Base-by-base conservation (phyloP, 495 filamentous ascomycete genomes). In the Podospora bellae-mahoneyi region DNA sequence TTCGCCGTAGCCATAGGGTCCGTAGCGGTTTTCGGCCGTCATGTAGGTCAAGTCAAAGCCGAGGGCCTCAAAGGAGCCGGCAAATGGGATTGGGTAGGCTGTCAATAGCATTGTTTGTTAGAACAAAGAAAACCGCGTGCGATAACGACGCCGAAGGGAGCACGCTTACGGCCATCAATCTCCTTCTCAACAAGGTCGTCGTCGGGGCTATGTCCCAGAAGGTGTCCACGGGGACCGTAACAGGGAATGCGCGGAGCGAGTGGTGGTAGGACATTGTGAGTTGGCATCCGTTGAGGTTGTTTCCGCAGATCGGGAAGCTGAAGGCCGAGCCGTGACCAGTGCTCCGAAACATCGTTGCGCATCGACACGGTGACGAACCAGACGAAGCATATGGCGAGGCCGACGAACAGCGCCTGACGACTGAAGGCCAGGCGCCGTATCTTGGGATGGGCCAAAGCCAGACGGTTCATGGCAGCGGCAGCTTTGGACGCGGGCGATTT, bases 1-100 rank as follows among this genome's bases (percentile, higher is more conserved):
- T 64, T 77, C 74, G 68, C 74, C 72, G 53, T 64, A 74, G 0
- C 77, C 77, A 63, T 78, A 78, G 7, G 77, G 69, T 4, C 71
- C 77, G 30, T 78, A 78, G 34, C 77, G 74, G 2, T 62, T 70
- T 6, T 74, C 68, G 48, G 62, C 66, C 15, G 63, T 76, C 69
- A 73, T 76, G 62, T 72, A 71, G 27, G 76, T 75, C 55, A 68
- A 56, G 65, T 73, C 68, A 57, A 78, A 71, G 13, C 72, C 72
- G 2, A 74, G 58, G 20, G 71, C 73, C 48, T 74, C 77, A 65
- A 74, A 76, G 48, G 74, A 76, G 57, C 77, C 77, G 15, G 69
- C 67, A 61, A 71, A 76, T 13, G 77, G 75, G 13, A 62, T 62
- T 15, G 72, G 74, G 56, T 77, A 77, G 28, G 69, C 75, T 78